A percentile compares a stretch with the other conserved stretches of the same genome.
Evolutionary conservation across 495 filamentous ascomycete species (phyloP).

Genomic region (Annulohypoxylon stygium): DNA sequence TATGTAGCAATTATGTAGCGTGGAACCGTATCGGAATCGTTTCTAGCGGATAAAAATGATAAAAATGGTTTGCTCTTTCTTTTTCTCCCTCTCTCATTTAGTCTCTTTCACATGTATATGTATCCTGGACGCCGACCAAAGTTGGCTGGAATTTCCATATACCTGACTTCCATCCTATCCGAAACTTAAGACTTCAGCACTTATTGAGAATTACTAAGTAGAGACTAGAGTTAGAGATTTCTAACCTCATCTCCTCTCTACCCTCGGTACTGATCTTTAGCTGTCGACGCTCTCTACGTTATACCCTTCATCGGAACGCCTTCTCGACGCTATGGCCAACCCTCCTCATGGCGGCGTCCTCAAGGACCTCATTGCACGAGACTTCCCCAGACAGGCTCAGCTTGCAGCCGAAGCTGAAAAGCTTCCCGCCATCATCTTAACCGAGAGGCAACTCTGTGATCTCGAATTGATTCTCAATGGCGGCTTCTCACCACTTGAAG

Average conservation of each 20-base stretch:
- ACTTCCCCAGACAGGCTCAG: slow-evolving; percentile 80
- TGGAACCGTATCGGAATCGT: slow-evolving; percentile 21
- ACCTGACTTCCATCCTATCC: slow-evolving; percentile 1
- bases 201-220: not conserved
- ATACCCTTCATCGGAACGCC: not conserved
- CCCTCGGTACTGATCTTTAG: slow-evolving; percentile 9
- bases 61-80: not conserved
- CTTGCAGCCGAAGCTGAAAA: slow-evolving; percentile 86
- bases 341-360: slow-evolving; percentile 95
- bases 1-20: slow-evolving; percentile 41
- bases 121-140: not conserved
- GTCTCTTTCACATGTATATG: slow-evolving; percentile 5
- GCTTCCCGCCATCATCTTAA: slow-evolving; percentile 85
- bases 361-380: slow-evolving; percentile 95
- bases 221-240: not conserved
- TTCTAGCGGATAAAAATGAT: slow-evolving; percentile 11
- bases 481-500: slow-evolving; percentile 97
- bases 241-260: not conserved
- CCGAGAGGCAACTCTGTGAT: slow-evolving; percentile 96
- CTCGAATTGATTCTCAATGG: slow-evolving; percentile 95
- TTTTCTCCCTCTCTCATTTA: not conserved
- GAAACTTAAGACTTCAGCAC: not conserved
- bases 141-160: slow-evolving; percentile 4
- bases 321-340: slow-evolving; percentile 66
- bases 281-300: slow-evolving; percentile 4